Conservation (phyloP, 2,329 filamentous ascomycete species). For the Dendrostoma leiphaemia region DNA sequence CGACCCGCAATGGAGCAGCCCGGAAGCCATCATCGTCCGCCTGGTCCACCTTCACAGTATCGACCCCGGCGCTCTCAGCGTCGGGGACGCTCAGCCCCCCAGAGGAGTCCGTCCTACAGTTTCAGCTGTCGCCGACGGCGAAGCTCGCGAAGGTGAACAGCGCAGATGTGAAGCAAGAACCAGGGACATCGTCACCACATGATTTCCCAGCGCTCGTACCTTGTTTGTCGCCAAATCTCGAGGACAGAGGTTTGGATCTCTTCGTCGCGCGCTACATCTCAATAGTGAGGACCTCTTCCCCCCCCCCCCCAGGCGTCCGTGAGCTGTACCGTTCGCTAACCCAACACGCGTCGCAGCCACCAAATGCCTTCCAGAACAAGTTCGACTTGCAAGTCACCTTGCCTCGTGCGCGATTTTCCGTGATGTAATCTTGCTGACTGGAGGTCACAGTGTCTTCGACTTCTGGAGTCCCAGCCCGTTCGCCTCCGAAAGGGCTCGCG, state of each 20-base stretch:
- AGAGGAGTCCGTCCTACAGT: not conserved
- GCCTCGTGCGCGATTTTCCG: not conserved
- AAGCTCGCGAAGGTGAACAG: slow-evolving; percentile 2
- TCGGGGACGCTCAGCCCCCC: not conserved
- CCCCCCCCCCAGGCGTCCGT: too few species aligned
- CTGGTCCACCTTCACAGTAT: not conserved
- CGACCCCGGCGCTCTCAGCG: not conserved
- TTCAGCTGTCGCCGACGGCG: not conserved
- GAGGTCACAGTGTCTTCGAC: slow-evolving; percentile 38
- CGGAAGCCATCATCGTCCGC: not conserved
- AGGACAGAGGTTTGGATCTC: slow-evolving; percentile 14
- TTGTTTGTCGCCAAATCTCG: slow-evolving; percentile 10
- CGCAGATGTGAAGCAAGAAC: not conserved
- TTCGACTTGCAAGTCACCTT: slow-evolving; percentile 40
- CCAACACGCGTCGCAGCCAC: slow-evolving; percentile 12
- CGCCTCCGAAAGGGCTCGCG: slow-evolving; percentile 32
- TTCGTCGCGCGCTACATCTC: slow-evolving; percentile 15
- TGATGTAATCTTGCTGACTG: not conserved
- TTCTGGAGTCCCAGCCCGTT: slow-evolving; percentile 46
- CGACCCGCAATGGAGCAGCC: not conserved
- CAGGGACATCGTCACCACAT: not conserved
- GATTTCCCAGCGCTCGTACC: not conserved
- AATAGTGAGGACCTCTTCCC: not conserved
- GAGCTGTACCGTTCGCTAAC: not conserved
- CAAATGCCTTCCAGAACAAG: slow-evolving; percentile 45